phyloP scores from a whole-genome alignment of 805 yeast species.

The Scheffersomyces spartinae region DNA sequence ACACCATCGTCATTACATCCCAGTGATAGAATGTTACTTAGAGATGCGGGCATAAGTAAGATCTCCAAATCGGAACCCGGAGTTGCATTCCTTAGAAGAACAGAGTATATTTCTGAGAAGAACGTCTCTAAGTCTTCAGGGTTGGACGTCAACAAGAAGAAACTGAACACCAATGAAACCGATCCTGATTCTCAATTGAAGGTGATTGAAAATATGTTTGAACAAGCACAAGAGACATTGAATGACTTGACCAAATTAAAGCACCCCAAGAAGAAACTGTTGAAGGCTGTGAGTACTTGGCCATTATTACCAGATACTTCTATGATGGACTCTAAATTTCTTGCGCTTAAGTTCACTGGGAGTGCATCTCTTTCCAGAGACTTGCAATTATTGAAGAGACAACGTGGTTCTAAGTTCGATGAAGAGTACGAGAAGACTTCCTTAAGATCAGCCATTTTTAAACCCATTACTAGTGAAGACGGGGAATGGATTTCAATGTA shows the following conservation, averaged over 20 bases:
- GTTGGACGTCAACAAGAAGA: conserved; percentile 4
- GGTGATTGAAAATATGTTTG: conserved; percentile 73
- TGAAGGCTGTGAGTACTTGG: conserved; percentile 71
- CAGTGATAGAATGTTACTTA: conserved; percentile 61
- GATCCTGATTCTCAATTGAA: conserved; percentile 56
- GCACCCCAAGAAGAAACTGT: conserved; percentile 70
- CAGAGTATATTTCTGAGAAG: conserved; percentile 78
- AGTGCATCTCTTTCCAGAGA: conserved; percentile 39
- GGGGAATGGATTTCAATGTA: conserved; percentile 65
- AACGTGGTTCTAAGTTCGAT: conserved; percentile 16
- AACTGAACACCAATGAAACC: conserved; percentile 14
- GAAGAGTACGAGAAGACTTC: conserved; percentile 22
- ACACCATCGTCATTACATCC: conserved; percentile 50
- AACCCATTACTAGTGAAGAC: conserved; percentile 61
- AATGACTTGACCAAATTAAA: conserved; percentile 33
- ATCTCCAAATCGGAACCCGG: conserved; percentile 34
- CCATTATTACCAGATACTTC: conserved; percentile 82
- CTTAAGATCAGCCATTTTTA: conserved; percentile 52
- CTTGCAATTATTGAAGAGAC: conserved; percentile 15
- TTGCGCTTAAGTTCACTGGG: conserved; percentile 51
- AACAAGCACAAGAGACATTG: conserved; percentile 38
- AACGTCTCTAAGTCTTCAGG: conserved; percentile 15
- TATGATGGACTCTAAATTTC: conserved; percentile 71
- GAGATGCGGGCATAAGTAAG: conserved; percentile 59
- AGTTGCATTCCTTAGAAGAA: conserved; percentile 82